These are phyloP conservation scores for Globisporangium nagaii DNA, from an alignment of 352 stramenopile species.

Conservation along the genomic window DNA sequence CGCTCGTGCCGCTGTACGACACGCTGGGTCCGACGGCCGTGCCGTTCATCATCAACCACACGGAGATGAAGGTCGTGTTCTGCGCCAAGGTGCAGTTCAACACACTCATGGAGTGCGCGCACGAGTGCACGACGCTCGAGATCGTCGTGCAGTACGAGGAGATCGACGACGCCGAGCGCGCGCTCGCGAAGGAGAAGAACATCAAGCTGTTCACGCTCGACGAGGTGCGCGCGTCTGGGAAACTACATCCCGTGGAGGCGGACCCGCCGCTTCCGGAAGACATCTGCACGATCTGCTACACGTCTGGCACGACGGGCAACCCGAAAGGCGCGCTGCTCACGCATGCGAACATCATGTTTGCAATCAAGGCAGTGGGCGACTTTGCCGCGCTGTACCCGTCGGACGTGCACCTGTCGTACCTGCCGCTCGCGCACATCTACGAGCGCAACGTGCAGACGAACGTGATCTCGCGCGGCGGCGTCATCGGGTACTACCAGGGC, in stretches of 20 bases:
- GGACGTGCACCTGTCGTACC: slow-evolving; percentile 86
- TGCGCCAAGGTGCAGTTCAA: slow-evolving; percentile 47
- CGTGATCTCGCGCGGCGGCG: slow-evolving; percentile 60
- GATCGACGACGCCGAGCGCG: slow-evolving; percentile 12
- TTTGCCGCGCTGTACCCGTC: slow-evolving; percentile 5
- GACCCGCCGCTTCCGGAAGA: slow-evolving; percentile 59
- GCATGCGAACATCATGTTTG: slow-evolving; percentile 41
- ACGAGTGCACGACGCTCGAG: slow-evolving; percentile 43
- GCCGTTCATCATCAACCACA: slow-evolving; percentile 72
- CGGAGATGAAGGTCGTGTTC: slow-evolving; percentile 64
- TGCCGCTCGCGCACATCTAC: slow-evolving; percentile 93
- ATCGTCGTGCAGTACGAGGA: slow-evolving; percentile 49
- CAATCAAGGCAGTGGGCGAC: slow-evolving; percentile 6
- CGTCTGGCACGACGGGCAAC: slow-evolving; percentile 61
- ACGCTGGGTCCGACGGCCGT: slow-evolving; percentile 49
- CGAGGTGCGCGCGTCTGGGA: slow-evolving; percentile 30
- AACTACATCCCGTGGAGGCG: slow-evolving; percentile 32
- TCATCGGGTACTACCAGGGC: slow-evolving; percentile 90
- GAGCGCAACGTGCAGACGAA: slow-evolving; percentile 67
- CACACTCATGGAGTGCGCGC: slow-evolving; percentile 27
- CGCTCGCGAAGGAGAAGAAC: slow-evolving; percentile 2
- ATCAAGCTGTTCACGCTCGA: slow-evolving; percentile 5
- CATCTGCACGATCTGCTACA: slow-evolving; percentile 91
- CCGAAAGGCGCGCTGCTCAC: slow-evolving; percentile 64
- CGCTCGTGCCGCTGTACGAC: slow-evolving; percentile 54